Percentiles rank a stretch among this genome's conserved stretches.
Evolutionary conservation across 371 early-diverging fungal genomes (phyloP).

Genomic region (Rhizopus sp.): DNA sequence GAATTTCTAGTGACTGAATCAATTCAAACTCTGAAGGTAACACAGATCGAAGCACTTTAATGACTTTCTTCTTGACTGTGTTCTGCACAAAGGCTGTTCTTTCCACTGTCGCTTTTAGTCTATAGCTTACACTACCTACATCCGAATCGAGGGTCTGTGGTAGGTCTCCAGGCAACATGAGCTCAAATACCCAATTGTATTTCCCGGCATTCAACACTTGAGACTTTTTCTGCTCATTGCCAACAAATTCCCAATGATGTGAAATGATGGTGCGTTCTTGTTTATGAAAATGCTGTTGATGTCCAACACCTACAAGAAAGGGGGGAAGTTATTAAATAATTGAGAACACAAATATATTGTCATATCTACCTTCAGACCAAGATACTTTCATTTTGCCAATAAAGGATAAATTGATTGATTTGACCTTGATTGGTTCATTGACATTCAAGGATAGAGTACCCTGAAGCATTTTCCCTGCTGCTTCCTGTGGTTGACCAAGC

Average conservation of each 20-base stretch:
- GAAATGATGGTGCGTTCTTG: conserved; percentile 27
- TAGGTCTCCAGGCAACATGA: conserved; percentile 29
- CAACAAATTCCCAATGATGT: conserved; percentile 29
- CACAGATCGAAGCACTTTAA: conserved; percentile 24
- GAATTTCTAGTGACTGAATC: conserved; percentile 26
- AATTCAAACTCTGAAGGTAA: conserved; percentile 27
- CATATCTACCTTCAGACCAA: conserved; percentile 32
- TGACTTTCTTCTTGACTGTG: conserved; percentile 19
- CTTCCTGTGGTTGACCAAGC: conserved; percentile 25
- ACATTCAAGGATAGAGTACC: conserved; percentile 22
- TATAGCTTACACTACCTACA: conserved; percentile 24
- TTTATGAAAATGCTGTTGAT: conserved; percentile 33
- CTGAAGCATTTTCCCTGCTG: conserved; percentile 28
- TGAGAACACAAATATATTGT: neutral
- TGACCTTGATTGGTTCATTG: conserved; percentile 28
- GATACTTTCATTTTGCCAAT: conserved; percentile 36
- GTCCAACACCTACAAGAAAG: conserved; percentile 22
- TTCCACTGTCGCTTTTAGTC: conserved; percentile 27
- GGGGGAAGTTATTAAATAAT: neutral
- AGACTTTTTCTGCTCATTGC: conserved; percentile 19
- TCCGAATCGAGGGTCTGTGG: conserved; percentile 36
- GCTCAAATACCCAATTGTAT: conserved; percentile 35
- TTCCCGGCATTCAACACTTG: conserved; percentile 15
- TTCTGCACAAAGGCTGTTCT: conserved; percentile 28
- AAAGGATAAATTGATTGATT: conserved; percentile 23